phyloP scores from a whole-genome alignment of 2,329 filamentous ascomycete genomes.

The Chaetothyriales sp. region DNA sequence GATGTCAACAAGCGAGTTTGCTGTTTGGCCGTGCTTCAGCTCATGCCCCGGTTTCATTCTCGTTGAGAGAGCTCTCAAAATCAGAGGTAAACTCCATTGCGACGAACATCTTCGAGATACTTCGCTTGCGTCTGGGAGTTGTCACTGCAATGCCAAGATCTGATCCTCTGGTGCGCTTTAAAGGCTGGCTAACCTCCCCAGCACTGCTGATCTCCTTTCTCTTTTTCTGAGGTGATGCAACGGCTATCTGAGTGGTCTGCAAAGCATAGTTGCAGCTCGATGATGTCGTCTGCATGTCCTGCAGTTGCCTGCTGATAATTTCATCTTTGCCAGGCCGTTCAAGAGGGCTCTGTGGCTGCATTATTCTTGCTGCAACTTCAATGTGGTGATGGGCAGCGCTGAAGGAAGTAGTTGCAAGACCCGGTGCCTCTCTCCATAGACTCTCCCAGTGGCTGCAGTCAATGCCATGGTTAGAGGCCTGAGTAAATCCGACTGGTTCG shows the following conservation, averaged over 20 bases:
- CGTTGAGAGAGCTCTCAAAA: background rate
- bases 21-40: background rate
- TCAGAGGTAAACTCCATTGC: slow-evolving; percentile 7
- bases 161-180: background rate
- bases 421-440: slow-evolving; percentile 2
- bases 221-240: background rate
- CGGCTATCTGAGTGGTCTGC: slow-evolving; percentile 8
- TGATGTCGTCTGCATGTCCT: slow-evolving; percentile 13
- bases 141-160: background rate
- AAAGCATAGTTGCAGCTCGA: slow-evolving; percentile 8
- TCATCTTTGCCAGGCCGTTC: slow-evolving; percentile 3
- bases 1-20: background rate
- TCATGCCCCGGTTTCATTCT: background rate
- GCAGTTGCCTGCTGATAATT: slow-evolving; percentile 11
- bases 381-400: slow-evolving; percentile 8
- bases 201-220: background rate
- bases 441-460: background rate
- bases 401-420: slow-evolving; percentile 4
- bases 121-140: slow-evolving; percentile 8
- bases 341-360: background rate
- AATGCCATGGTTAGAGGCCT: slow-evolving; percentile 1
- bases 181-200: background rate
- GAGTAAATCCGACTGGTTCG: slow-evolving; percentile 20
- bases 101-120: slow-evolving; percentile 10
- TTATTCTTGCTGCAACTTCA: slow-evolving; percentile 2